Evolutionary conservation across 768 basidiomycete species (phyloP).

Genomic region (Kwoniella dejecticola): DNA sequence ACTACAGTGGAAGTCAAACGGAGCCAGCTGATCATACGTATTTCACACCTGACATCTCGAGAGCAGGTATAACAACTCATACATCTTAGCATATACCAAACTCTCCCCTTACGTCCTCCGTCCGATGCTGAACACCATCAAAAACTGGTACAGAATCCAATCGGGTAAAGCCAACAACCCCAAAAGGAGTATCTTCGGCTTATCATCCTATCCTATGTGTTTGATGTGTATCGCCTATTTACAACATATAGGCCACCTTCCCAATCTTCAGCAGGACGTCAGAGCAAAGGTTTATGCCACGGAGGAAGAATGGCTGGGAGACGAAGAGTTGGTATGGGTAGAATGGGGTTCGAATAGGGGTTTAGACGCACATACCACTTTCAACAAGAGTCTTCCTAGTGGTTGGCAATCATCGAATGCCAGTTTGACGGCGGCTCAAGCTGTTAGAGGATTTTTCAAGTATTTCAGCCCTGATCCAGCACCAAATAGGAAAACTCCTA

Average conservation of each 20-base stretch:
- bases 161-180: not conserved
- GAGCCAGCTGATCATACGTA: too few species aligned
- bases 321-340: not conserved
- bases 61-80: not conserved
- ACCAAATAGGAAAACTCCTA: not conserved
- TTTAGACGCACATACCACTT: not conserved
- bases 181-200: not conserved
- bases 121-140: not conserved
- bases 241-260: constrained; percentile 4
- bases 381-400: not conserved
- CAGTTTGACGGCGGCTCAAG: not conserved
- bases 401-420: not conserved
- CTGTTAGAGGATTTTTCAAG: constrained; percentile 3
- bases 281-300: not conserved
- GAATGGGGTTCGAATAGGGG: constrained; percentile 1
- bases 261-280: not conserved
- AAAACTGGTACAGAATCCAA: not conserved
- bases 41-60: too few species aligned
- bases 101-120: not conserved
- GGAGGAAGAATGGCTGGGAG: not conserved
- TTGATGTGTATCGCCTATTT: constrained; percentile 1
- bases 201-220: not conserved
- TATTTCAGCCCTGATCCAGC: not conserved
- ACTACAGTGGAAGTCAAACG: too few species aligned
- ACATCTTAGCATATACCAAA: not conserved